phyloP scores from a whole-genome alignment of 305 asterid species.

The Solanum hybrid region DNA sequence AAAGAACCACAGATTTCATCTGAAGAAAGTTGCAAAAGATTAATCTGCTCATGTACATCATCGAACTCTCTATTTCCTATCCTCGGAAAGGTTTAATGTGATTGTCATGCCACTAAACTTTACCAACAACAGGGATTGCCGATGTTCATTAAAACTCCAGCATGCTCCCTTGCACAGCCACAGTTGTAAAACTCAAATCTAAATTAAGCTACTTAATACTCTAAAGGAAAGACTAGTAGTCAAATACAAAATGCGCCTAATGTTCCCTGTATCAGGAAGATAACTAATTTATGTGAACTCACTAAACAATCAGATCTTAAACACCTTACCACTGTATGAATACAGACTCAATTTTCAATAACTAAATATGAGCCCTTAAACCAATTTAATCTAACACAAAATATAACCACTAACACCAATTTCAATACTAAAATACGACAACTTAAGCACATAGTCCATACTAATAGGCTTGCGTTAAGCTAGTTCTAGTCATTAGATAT shows the following conservation, averaged over 20 bases:
- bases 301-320: not conserved
- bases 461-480: not conserved
- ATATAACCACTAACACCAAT: not conserved
- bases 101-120: not conserved
- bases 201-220: not conserved
- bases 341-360: not conserved
- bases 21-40: conserved; percentile 1
- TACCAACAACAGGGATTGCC: not conserved
- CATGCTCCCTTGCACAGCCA: not conserved
- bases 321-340: not conserved
- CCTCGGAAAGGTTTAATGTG: not conserved
- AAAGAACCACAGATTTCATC: not conserved
- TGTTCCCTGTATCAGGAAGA: not conserved
- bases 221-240: not conserved
- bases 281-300: not conserved
- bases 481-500: not conserved
- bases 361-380: not conserved
- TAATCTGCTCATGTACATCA: not conserved
- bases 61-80: not conserved
- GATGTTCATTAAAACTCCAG: not conserved
- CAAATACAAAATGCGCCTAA: not conserved
- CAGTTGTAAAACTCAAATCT: not conserved
- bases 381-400: not conserved
- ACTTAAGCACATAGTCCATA: not conserved
- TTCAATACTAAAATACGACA: not conserved